Base-by-base conservation (phyloP, 163 green algal species). In the Smithsoniella earleae region DNA sequence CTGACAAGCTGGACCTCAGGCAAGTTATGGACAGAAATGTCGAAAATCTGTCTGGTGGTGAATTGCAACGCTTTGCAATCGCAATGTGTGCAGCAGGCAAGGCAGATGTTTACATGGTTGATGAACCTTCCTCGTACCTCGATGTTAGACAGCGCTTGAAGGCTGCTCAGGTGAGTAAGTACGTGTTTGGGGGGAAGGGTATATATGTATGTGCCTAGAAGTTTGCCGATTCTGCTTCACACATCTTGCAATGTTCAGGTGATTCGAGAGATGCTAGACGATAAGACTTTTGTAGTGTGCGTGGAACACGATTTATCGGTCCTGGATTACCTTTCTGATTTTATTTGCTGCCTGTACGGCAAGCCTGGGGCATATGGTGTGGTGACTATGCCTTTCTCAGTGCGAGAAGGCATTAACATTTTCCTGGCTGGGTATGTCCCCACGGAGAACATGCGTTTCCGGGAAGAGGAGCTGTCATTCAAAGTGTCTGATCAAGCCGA, bases 281-380 rank as follows among this genome's bases (percentile, higher is more conserved):
- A 83, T 20, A 65, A 85, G 75, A 95, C 87, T 58, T 98, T 92
- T 75, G 90, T 98, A 10, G 96, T 98, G 36, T 91, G 96, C 16
- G 93, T 98, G 66, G 93, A 98, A 88, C 93, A 98, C 84, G 92
- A 98, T 76, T 82, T 97, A 63, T 85, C 83, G 16, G 94, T 99
- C 75, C 87, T 99, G 62, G 94, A 99, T 86, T 99, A 99, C 84
- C 84, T 99, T 8, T 96, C 89, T 2, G 93, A 99, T 89, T 99
- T 97, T 84, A 94, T 98, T 77, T 98, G 94, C 87, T 98, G 93
- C 85, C 83, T 99, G 75, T 99, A 99, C 74, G 94, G 94, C 77
- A 95, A 96, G 84, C 94, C 94, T 1, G 91, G 94, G 40, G 90
- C 89, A 8, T 96, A 95, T 73, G 90, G 87, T 58, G 92, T 96